Percentiles rank a stretch among this genome's conserved stretches.
phyloP scores from a whole-genome alignment of 1,284 basidiomycete genomes.

The Thecaphora thlaspeos region DNA sequence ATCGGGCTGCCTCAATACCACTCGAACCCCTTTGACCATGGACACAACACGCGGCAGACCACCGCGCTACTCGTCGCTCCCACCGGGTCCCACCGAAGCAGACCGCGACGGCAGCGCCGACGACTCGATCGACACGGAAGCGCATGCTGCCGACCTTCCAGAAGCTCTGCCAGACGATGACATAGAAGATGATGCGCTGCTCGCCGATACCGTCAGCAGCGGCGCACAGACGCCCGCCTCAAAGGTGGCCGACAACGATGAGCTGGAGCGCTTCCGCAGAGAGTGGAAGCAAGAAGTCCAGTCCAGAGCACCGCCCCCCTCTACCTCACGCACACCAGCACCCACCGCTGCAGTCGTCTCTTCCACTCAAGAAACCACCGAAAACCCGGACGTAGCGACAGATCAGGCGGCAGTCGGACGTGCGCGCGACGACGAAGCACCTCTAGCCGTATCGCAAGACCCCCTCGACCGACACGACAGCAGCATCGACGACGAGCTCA shows the following conservation, averaged over 20 bases:
- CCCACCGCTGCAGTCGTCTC: too few species aligned
- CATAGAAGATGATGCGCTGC: not conserved
- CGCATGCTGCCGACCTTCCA: too few species aligned
- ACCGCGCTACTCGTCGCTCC: too few species aligned
- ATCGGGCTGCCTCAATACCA: too few species aligned
- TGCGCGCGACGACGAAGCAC: not conserved
- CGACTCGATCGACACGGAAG: too few species aligned
- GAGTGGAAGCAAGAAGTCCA: constrained; percentile 41
- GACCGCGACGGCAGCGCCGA: too few species aligned
- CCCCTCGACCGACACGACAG: not conserved
- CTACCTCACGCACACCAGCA: not conserved
- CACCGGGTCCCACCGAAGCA: too few species aligned
- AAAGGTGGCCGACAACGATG: constrained; percentile 12
- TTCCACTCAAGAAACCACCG: too few species aligned
- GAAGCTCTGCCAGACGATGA: too few species aligned
- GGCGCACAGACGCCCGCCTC: too few species aligned
- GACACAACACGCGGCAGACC: too few species aligned
- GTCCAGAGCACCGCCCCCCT: constrained; percentile 3
- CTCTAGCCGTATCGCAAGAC: too few species aligned
- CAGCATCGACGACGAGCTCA: constrained; percentile 1
- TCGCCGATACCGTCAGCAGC: not conserved
- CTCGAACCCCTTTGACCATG: not conserved
- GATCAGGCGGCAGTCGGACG: not conserved
- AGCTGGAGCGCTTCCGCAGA: constrained; percentile 35
- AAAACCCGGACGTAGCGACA: not conserved